phyloP scores from a whole-genome alignment of 164 flowering plant species.

The Magnolia officinalis region DNA sequence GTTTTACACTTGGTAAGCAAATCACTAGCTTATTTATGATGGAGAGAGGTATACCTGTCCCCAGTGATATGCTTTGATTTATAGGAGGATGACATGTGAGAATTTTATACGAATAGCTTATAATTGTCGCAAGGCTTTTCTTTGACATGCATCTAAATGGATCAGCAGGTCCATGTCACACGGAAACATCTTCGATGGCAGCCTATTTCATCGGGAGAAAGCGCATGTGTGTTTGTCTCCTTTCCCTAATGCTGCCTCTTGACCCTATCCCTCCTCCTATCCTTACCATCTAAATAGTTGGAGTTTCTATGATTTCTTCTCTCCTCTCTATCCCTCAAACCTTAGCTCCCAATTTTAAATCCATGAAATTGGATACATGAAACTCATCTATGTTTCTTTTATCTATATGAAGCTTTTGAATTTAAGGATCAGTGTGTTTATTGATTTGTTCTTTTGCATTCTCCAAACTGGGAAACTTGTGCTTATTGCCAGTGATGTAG shows the following conservation, averaged over 20 bases:
- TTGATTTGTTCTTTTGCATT: background rate
- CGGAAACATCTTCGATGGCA: slow-evolving; percentile 83
- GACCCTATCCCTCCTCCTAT: slow-evolving; percentile 39
- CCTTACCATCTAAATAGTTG: slow-evolving; percentile 33
- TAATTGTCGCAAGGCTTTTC: slow-evolving; percentile 39
- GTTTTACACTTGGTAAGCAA: slow-evolving; percentile 88
- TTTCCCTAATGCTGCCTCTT: slow-evolving; percentile 73
- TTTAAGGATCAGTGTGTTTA: background rate
- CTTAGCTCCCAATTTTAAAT: slow-evolving; percentile 13
- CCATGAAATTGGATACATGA: slow-evolving; percentile 6
- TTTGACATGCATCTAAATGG: slow-evolving; percentile 86
- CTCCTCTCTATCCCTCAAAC: slow-evolving; percentile 23
- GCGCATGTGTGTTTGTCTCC: slow-evolving; percentile 96
- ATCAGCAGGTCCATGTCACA: slow-evolving; percentile 90
- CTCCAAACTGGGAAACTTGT: background rate
- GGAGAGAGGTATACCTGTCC: slow-evolving; percentile 18
- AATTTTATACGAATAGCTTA: slow-evolving; percentile 34
- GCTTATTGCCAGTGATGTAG: background rate
- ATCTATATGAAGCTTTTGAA: background rate
- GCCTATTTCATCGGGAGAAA: slow-evolving; percentile 93
- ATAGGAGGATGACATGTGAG: slow-evolving; percentile 12
- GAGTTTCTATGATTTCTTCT: slow-evolving; percentile 26
- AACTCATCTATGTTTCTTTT: slow-evolving; percentile 1
- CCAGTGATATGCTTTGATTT: slow-evolving; percentile 8
- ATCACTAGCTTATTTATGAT: slow-evolving; percentile 1